Evolutionary conservation across 192 early-diverging fungal genomes (phyloP).

Genomic region (Rhizophagus sp.): DNA sequence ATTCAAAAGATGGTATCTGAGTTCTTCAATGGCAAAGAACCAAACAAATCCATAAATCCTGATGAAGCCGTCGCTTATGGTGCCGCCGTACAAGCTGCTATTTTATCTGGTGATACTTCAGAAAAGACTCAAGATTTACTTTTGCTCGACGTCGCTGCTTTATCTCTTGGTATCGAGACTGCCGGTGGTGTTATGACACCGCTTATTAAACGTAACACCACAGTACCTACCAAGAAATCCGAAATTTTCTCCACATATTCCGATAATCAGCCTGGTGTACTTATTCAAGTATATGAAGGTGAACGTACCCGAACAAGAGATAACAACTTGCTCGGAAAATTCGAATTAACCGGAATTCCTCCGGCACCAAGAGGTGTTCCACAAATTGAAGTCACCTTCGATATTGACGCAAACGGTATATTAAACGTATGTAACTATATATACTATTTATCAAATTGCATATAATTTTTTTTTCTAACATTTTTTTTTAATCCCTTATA

Average conservation of each 20-base stretch:
- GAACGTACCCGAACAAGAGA: constrained; percentile 93
- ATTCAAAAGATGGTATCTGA: constrained; percentile 92
- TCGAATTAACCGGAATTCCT: constrained; percentile 93
- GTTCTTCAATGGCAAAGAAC: constrained; percentile 99
- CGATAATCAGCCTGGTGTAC: constrained; percentile 93
- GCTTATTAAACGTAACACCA: constrained; percentile 94
- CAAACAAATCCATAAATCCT: constrained; percentile 74
- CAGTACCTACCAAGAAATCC: constrained; percentile 92
- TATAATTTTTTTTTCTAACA: neutral
- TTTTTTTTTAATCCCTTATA: constrained; percentile 47
- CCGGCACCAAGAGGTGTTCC: constrained; percentile 96
- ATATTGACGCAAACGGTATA: constrained; percentile 92
- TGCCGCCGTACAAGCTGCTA: constrained; percentile 98
- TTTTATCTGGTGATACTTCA: constrained; percentile 90
- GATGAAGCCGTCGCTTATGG: constrained; percentile 91
- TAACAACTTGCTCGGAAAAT: constrained; percentile 97
- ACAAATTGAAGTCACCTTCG: constrained; percentile 93
- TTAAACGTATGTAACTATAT: constrained; percentile 70
- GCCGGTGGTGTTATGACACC: constrained; percentile 94
- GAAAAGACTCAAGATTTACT: constrained; percentile 93
- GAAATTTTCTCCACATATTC: constrained; percentile 93
- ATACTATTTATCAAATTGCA: constrained; percentile 12
- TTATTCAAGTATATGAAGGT: constrained; percentile 94
- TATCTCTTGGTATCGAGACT: constrained; percentile 95
- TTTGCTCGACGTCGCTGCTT: constrained; percentile 89